phyloP scores from a whole-genome alignment of 2,329 filamentous ascomycete species.

The Canariomyces notabilis region DNA sequence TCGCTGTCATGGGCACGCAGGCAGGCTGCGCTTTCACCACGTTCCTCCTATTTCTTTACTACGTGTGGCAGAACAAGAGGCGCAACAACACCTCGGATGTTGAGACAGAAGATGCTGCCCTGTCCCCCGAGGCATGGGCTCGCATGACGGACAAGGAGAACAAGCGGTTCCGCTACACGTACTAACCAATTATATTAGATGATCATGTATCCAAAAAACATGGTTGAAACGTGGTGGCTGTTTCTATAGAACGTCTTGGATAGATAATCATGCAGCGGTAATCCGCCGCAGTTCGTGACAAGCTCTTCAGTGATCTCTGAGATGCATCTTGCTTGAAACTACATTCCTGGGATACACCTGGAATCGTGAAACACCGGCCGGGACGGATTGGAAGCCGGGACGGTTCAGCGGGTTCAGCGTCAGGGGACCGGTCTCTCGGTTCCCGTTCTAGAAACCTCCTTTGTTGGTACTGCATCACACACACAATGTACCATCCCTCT shows the following conservation, averaged over 20 bases:
- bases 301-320: background rate
- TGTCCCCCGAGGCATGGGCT: slow-evolving; percentile 41
- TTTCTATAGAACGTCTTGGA: too few relatives aligned
- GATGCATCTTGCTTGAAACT: too few relatives aligned
- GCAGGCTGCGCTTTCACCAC: slow-evolving; percentile 39
- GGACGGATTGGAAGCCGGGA: too few relatives aligned
- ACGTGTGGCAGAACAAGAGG: slow-evolving; percentile 44
- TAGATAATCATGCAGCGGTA: too few relatives aligned
- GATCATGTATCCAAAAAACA: background rate
- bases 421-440: too few relatives aligned
- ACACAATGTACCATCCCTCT: too few relatives aligned
- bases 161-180: slow-evolving; percentile 47
- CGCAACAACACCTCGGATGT: slow-evolving; percentile 26
- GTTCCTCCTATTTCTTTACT: slow-evolving; percentile 44
- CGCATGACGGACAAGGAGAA: slow-evolving; percentile 55
- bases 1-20: slow-evolving; percentile 50
- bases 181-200: slow-evolving; percentile 19
- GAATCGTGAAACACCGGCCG: too few relatives aligned
- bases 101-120: slow-evolving; percentile 37
- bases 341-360: too few relatives aligned
- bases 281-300: too few relatives aligned
- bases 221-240: background rate
- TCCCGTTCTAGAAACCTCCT: too few relatives aligned
- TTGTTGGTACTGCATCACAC: too few relatives aligned
- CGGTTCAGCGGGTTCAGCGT: too few relatives aligned